Percentiles rank a stretch among this genome's conserved stretches.
These are phyloP conservation scores for Alternaria angustiovoidea DNA, from an alignment of 2,329 filamentous ascomycete genomes.

Conservation along the genomic window DNA sequence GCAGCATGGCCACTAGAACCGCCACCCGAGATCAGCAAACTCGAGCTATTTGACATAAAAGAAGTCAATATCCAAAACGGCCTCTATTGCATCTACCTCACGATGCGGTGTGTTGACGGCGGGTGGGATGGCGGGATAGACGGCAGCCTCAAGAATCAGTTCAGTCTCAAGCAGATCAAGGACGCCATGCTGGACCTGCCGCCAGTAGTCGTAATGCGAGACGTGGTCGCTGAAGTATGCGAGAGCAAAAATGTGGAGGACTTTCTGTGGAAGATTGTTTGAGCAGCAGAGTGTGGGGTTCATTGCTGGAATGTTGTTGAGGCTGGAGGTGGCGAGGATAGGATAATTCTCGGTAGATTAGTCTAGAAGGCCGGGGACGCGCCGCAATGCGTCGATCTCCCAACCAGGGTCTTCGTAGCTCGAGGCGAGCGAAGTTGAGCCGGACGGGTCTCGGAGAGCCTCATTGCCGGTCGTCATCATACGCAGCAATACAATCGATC, in stretches of 20 bases:
- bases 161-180: no score
- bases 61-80: no score
- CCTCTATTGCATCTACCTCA: no score
- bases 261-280: not conserved
- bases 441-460: slow-evolving; percentile 5
- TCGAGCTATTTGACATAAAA: no score
- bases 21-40: no score
- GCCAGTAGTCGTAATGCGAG: not conserved
- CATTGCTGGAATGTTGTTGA: not conserved
- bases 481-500: not conserved
- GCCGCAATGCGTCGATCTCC: slow-evolving; percentile 16
- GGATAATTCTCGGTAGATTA: slow-evolving; percentile 10
- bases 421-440: slow-evolving; percentile 8
- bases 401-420: slow-evolving; percentile 9
- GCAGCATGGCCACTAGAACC: not conserved
- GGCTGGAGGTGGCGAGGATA: slow-evolving; percentile 19
- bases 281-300: not conserved
- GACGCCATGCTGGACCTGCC: fast-evolving
- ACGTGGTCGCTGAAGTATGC: not conserved
- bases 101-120: no score
- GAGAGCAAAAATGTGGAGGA: not conserved
- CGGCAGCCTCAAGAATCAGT: no score
- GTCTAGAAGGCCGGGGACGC: slow-evolving; percentile 18
- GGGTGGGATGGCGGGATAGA: no score
- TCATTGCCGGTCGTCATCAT: not conserved